Evolutionary conservation across 441 rosid genomes (phyloP), one percentile per base, ranked within the genome.

Genomic region (Corymbia calophylla): DNA sequence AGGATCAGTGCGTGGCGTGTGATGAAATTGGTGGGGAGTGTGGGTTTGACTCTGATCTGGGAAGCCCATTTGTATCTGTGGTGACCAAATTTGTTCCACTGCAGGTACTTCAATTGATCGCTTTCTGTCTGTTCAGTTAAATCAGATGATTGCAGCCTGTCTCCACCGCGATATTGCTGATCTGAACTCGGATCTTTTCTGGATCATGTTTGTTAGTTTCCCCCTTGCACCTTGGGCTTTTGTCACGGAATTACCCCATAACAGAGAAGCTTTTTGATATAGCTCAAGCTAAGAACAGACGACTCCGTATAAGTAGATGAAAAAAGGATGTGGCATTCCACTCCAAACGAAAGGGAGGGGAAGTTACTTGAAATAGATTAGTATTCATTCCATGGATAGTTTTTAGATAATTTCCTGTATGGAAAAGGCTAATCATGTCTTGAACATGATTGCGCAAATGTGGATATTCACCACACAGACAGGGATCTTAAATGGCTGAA

Each of bases 21-120:
- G 27, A 11, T 81, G 58, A 68, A 29, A 89, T 87, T 15, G 91
- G 91, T 25, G 90, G 93, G 32, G 53, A 86, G 25, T 93, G 94
- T 31, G 94, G 94, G 88, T 92, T 93, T 89, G 93, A 93, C 88
- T 49, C 92, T 51, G 89, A 29, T 54, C 90, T 64, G 14, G 91
- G 31, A n/a, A 47, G 16, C 88, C 92, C 9, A 48, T 91, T n/a
- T 93, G 95, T 88, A 90, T 94, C 51, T 93, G 95, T 53, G 89
- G 87, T 25, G 91, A 91, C 90, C 90, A 32, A 47, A 77, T 91
- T 51, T 94, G 95, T 90, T 87, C 90, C 87, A 21, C 12, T 1
- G 21, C 91, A 91, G 93, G 94, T 89, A 89, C 54, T 84, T 16
- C 86, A 32, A 39, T 21, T 47, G 54, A 73, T 23, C 48, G 21